Percentiles rank a stretch among this genome's conserved stretches.
Evolutionary conservation across 1,139 yeast species (phyloP).

Genomic region (Petasospora fabianii): DNA sequence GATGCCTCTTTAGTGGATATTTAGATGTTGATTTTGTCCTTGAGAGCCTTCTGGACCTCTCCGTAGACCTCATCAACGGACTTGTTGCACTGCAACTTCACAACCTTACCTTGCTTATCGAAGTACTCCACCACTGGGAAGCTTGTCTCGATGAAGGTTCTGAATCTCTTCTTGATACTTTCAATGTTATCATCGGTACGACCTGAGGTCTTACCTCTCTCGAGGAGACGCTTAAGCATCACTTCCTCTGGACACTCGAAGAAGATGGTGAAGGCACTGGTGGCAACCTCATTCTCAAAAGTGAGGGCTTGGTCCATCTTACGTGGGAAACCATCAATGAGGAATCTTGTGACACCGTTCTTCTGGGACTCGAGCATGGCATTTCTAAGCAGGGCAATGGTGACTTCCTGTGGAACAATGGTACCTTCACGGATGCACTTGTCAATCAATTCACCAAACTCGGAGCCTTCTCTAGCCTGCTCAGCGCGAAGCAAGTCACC

Average conservation of each 20-base stretch:
- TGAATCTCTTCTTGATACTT: slow-evolving; percentile 84
- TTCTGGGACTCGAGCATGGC: slow-evolving; percentile 60
- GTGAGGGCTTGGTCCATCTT: slow-evolving; percentile 97
- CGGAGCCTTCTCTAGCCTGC: slow-evolving; percentile 76
- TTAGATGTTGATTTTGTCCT: slow-evolving; percentile 29
- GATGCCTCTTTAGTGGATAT: not conserved
- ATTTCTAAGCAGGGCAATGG: slow-evolving; percentile 75
- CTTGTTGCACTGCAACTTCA: slow-evolving; percentile 73
- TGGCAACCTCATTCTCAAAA: slow-evolving; percentile 79
- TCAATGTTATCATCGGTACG: slow-evolving; percentile 91
- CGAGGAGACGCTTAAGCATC: slow-evolving; percentile 80
- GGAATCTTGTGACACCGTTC: slow-evolving; percentile 55
- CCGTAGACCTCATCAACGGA: slow-evolving; percentile 74
- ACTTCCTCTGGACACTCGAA: slow-evolving; percentile 92
- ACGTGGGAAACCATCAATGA: slow-evolving; percentile 96
- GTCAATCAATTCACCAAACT: slow-evolving; percentile 82
- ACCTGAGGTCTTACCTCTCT: slow-evolving; percentile 94
- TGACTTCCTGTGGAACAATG: slow-evolving; percentile 95
- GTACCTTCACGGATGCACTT: slow-evolving; percentile 80
- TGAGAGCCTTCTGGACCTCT: slow-evolving; percentile 66
- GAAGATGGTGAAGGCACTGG: slow-evolving; percentile 75
- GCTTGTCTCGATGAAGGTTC: slow-evolving; percentile 80
- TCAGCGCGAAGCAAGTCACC: slow-evolving; percentile 94
- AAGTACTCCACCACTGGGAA: slow-evolving; percentile 93
- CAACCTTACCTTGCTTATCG: slow-evolving; percentile 71